These are phyloP conservation scores for Moricandia arvensis DNA, from an alignment of 345 rosid genomes.

Conservation along the genomic window DNA sequence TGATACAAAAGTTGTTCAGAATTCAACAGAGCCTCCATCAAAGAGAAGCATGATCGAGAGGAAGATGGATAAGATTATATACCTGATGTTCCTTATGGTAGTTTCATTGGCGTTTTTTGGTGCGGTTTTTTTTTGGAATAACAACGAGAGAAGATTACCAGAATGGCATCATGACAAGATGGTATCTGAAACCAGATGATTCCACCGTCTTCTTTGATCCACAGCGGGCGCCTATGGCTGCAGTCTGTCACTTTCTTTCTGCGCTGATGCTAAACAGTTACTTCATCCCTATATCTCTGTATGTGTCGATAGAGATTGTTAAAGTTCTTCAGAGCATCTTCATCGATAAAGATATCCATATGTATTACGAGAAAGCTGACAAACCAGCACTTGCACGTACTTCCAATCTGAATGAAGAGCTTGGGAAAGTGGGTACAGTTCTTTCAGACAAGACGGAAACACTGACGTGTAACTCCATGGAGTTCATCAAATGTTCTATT, in stretches of 20 bases:
- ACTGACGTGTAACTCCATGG: conserved; percentile 97
- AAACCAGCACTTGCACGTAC: conserved; percentile 92
- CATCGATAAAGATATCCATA: conserved; percentile 79
- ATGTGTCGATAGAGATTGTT: conserved; percentile 86
- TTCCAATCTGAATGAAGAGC: conserved; percentile 94
- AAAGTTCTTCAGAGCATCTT: conserved; percentile 86
- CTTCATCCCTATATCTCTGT: conserved; percentile 92
- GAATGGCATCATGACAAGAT: conserved; percentile 65
- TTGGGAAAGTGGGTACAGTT: conserved; percentile 88
- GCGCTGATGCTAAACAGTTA: conserved; percentile 66
- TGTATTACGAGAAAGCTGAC: conserved; percentile 85
- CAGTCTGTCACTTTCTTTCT: conserved; percentile 66
- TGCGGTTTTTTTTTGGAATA: conserved; percentile 67
- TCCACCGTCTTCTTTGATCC: conserved; percentile 65
- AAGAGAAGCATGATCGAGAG: conserved; percentile 88
- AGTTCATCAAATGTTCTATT: conserved; percentile 89
- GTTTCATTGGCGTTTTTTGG: conserved; percentile 59
- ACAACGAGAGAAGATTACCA: conserved; percentile 57
- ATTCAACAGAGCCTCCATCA: conserved; percentile 85
- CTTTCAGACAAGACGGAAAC: conserved; percentile 98
- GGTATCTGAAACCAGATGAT: conserved; percentile 79
- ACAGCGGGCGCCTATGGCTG: conserved; percentile 46
- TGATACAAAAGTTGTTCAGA: conserved; percentile 92
- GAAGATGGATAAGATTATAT: conserved; percentile 80
- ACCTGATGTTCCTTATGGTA: conserved; percentile 62